A percentile compares a stretch with the other conserved stretches of the same genome.
Evolutionary conservation across 2,329 filamentous ascomycete species (phyloP).

Genomic region (Colletotrichum eremochloae): DNA sequence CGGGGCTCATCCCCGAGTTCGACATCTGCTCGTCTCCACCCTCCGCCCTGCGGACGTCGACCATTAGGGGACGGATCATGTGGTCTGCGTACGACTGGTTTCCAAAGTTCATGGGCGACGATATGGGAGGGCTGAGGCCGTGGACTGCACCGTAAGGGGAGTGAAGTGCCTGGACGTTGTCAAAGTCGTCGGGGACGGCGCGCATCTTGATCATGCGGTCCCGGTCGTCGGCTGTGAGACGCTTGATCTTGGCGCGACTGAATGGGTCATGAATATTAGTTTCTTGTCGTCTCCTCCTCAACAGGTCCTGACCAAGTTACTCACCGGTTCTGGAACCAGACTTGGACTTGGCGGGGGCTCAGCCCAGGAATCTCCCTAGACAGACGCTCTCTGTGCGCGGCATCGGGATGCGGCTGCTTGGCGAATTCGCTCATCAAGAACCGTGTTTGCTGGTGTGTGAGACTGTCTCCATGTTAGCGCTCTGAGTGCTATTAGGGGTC

Average conservation of each 20-base stretch:
- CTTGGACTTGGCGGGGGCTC: slow-evolving; percentile 92
- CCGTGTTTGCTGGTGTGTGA: slow-evolving; percentile 96
- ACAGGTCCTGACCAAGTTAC: slow-evolving; percentile 45
- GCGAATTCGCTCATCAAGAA: slow-evolving; percentile 98
- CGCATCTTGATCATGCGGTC: slow-evolving; percentile 81
- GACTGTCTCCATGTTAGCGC: slow-evolving; percentile 65
- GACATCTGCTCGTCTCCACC: slow-evolving; percentile 74
- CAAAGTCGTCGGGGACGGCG: slow-evolving; percentile 78
- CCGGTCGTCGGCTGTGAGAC: slow-evolving; percentile 76
- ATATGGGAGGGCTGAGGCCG: slow-evolving; percentile 61
- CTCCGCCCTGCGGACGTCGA: slow-evolving; percentile 75
- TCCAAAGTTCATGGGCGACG: slow-evolving; percentile 63
- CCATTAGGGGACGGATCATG: slow-evolving; percentile 76
- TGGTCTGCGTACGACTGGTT: slow-evolving; percentile 67
- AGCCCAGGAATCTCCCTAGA: slow-evolving; percentile 92
- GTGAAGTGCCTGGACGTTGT: slow-evolving; percentile 77
- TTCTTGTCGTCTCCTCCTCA: slow-evolving; percentile 1
- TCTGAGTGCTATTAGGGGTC: background rate
- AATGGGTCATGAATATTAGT: slow-evolving; percentile 43
- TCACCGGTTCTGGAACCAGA: slow-evolving; percentile 98
- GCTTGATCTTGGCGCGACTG: slow-evolving; percentile 79
- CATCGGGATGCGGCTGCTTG: slow-evolving; percentile 93
- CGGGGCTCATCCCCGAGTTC: slow-evolving; percentile 75
- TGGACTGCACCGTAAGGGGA: slow-evolving; percentile 75
- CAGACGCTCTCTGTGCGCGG: slow-evolving; percentile 87